Evolutionary conservation across 2,329 filamentous ascomycete species (phyloP).

Genomic region (Fusarium lateritium): DNA sequence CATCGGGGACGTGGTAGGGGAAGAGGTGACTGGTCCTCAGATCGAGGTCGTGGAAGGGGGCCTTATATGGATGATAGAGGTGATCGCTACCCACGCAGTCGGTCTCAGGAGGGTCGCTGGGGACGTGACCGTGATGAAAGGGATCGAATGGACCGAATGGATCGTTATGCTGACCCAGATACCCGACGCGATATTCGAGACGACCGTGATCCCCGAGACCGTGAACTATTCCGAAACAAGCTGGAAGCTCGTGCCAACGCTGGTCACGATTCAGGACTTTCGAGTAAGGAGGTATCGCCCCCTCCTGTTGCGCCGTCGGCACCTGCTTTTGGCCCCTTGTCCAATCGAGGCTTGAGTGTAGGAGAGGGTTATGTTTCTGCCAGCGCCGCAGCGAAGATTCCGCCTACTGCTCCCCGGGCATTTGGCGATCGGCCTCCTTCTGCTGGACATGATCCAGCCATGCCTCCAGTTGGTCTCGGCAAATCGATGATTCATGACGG

Average conservation of each 20-base stretch:
- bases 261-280: slow-evolving; percentile 63
- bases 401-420: slow-evolving; percentile 68
- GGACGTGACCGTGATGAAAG: slow-evolving; percentile 70
- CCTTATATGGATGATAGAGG: slow-evolving; percentile 71
- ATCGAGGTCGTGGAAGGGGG: slow-evolving; percentile 69
- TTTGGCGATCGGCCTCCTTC: slow-evolving; percentile 66
- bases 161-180: slow-evolving; percentile 60
- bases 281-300: slow-evolving; percentile 68
- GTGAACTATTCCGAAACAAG: slow-evolving; percentile 65
- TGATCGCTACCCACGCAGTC: slow-evolving; percentile 74
- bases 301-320: slow-evolving; percentile 71
- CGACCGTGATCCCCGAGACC: slow-evolving; percentile 63
- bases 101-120: slow-evolving; percentile 76
- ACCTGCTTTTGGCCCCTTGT: slow-evolving; percentile 70
- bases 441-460: slow-evolving; percentile 56
- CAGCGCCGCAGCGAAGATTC: slow-evolving; percentile 60
- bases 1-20: slow-evolving; percentile 68
- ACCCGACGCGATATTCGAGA: slow-evolving; percentile 62
- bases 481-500: slow-evolving; percentile 60
- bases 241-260: slow-evolving; percentile 64
- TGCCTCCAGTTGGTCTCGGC: slow-evolving; percentile 59
- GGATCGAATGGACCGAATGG: slow-evolving; percentile 61
- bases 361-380: slow-evolving; percentile 52
- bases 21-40: slow-evolving; percentile 58
- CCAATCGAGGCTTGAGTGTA: slow-evolving; percentile 59